These are phyloP conservation scores for Populus hybrid DNA, from an alignment of 441 rosid species.

Conservation along the genomic window DNA sequence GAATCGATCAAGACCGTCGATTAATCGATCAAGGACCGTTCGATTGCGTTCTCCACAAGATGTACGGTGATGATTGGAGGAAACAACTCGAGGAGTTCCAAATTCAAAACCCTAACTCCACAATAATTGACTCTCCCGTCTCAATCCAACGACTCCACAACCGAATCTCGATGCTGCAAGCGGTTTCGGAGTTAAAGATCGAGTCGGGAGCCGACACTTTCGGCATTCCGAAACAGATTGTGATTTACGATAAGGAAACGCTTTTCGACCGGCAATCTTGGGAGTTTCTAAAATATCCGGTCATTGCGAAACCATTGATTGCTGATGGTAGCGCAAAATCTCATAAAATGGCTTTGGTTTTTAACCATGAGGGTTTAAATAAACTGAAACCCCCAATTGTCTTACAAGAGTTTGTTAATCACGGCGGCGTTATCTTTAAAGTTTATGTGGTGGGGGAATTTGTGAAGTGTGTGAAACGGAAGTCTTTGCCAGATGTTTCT, in stretches of 20 bases:
- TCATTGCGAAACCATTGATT: conserved; percentile 58
- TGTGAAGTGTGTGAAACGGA: conserved; percentile 55
- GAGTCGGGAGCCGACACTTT: conserved; percentile 32
- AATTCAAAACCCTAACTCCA: conserved; percentile 32
- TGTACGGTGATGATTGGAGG: conserved; percentile 56
- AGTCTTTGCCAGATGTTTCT: conserved; percentile 51
- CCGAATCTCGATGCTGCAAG: conserved; percentile 59
- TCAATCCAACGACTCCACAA: conserved; percentile 52
- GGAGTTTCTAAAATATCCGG: conserved; percentile 48
- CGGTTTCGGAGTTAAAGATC: conserved; percentile 37
- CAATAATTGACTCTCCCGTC: conserved; percentile 38
- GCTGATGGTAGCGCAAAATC: conserved; percentile 58
- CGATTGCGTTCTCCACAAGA: conserved; percentile 59
- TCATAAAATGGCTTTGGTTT: conserved; percentile 50
- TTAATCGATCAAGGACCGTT: conserved; percentile 48
- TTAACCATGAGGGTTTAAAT: conserved; percentile 44
- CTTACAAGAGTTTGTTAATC: conserved; percentile 60
- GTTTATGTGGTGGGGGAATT: conserved; percentile 53
- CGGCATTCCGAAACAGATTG: conserved; percentile 60
- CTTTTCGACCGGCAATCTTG: conserved; percentile 34
- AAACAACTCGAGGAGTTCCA: conserved; percentile 33
- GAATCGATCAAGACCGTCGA: conserved; percentile 32
- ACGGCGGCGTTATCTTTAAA: conserved; percentile 68
- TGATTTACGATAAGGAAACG: conserved; percentile 48
- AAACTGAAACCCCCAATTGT: conserved; percentile 52